phyloP scores from a whole-genome alignment of 352 stramenopile genomes.

The Phytophthora parvispora region DNA sequence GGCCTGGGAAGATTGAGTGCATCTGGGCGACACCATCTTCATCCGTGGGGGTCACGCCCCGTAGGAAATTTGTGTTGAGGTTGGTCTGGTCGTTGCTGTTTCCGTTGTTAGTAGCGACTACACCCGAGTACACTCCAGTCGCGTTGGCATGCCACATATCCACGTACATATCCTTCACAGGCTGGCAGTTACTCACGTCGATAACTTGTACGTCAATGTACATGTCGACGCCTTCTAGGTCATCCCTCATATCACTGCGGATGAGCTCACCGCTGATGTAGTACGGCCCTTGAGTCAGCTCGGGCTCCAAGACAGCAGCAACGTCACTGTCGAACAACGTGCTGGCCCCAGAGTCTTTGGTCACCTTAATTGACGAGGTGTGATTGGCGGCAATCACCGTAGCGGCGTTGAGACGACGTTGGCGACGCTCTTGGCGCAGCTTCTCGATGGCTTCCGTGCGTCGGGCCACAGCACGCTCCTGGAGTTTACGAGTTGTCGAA shows the following conservation, averaged over 20 bases:
- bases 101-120: slow-evolving; percentile 24
- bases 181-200: slow-evolving; percentile 26
- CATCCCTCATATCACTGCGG: slow-evolving; percentile 26
- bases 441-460: slow-evolving; percentile 19
- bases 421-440: slow-evolving; percentile 10
- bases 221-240: slow-evolving; percentile 20
- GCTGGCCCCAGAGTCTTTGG: too few relatives aligned
- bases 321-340: slow-evolving; percentile 18
- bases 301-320: slow-evolving; percentile 11
- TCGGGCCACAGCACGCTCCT: slow-evolving; percentile 18
- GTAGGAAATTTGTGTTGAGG: slow-evolving; percentile 28
- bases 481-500: slow-evolving; percentile 9
- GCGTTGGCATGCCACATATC: slow-evolving; percentile 36
- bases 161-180: slow-evolving; percentile 26
- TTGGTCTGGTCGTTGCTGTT: slow-evolving; percentile 22
- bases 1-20: slow-evolving; percentile 27
- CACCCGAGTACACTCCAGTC: slow-evolving; percentile 34
- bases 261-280: slow-evolving; percentile 32
- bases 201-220: slow-evolving; percentile 37
- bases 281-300: slow-evolving; percentile 34
- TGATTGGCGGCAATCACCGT: too few relatives aligned
- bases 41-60: slow-evolving; percentile 31
- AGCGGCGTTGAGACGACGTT: slow-evolving; percentile 18
- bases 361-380: slow-evolving; percentile 9
- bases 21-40: slow-evolving; percentile 29